These are phyloP conservation scores for Guillardia theta DNA, from an alignment of 78 protist genomes.

Conservation along the genomic window DNA sequence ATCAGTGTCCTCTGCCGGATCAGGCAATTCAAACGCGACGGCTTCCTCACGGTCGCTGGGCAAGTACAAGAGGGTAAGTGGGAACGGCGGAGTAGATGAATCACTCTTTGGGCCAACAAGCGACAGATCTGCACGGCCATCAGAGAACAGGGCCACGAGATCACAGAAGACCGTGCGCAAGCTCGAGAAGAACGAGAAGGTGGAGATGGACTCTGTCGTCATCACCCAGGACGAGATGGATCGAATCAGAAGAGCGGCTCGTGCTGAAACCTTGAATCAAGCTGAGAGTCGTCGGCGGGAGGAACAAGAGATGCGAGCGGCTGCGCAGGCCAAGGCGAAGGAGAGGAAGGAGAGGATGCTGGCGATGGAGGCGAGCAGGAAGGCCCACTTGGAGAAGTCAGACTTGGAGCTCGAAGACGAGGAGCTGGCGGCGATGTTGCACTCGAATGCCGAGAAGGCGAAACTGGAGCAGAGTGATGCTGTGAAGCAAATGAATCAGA, in stretches of 20 bases:
- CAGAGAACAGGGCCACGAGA: neutral
- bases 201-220: neutral
- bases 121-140: no score
- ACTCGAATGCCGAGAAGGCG: neutral
- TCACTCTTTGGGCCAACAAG: neutral
- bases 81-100: neutral
- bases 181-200: neutral
- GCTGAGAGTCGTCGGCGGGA: neutral
- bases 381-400: neutral
- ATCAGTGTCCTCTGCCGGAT: no score
- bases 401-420: conserved; percentile 18
- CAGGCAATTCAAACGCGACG: neutral
- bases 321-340: neutral
- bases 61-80: neutral
- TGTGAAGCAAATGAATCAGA: conserved; percentile 64
- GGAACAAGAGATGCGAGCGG: neutral
- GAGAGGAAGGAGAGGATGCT: conserved; percentile 13
- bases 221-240: neutral
- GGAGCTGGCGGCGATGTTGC: neutral
- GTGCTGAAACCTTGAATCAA: neutral
- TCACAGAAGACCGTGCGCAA: neutral
- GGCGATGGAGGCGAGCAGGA: neutral
- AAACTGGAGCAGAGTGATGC: conserved; percentile 49
- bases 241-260: neutral
- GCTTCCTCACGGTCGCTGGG: neutral